These are phyloP conservation scores for Naganishia liquefaciens DNA, from an alignment of 1,284 basidiomycete genomes.

Conservation along the genomic window DNA sequence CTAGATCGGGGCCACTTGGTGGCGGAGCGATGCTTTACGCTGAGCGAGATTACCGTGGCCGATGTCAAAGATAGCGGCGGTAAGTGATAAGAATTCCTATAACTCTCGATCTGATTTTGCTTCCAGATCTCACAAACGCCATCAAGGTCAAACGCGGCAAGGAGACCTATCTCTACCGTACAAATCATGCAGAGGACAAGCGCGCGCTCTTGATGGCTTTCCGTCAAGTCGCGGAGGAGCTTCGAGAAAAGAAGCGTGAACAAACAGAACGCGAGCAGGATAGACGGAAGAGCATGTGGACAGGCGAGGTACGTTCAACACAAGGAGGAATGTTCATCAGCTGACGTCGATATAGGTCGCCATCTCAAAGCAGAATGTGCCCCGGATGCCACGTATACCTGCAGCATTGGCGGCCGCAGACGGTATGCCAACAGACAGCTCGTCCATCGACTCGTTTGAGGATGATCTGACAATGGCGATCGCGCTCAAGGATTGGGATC, in stretches of 20 bases:
- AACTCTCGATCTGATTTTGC: not conserved
- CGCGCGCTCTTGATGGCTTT: slow-evolving; percentile 80
- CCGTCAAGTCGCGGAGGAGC: slow-evolving; percentile 86
- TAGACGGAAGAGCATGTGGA: slow-evolving; percentile 75
- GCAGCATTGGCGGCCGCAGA: slow-evolving; percentile 70
- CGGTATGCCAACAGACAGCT: slow-evolving; percentile 65
- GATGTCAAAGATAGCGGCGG: slow-evolving; percentile 93
- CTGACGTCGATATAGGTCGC: not conserved
- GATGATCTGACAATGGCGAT: slow-evolving; percentile 91
- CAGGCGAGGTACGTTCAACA: slow-evolving; percentile 60
- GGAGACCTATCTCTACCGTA: slow-evolving; percentile 90
- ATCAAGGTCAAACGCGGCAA: slow-evolving; percentile 93
- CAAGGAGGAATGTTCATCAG: not conserved
- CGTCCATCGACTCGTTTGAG: slow-evolving; percentile 85
- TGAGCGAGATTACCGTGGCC: slow-evolving; percentile 88
- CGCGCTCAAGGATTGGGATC: slow-evolving; percentile 83
- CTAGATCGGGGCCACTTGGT: slow-evolving; percentile 63
- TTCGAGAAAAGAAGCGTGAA: slow-evolving; percentile 80
- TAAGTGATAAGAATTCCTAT: slow-evolving; percentile 52
- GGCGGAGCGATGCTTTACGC: slow-evolving; percentile 86
- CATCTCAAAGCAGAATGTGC: slow-evolving; percentile 7
- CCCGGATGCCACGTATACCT: slow-evolving; percentile 53
- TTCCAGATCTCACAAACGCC: slow-evolving; percentile 82
- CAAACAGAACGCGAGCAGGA: slow-evolving; percentile 90
- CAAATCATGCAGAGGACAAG: slow-evolving; percentile 79